Conservation (phyloP, 2,329 filamentous ascomycete genomes). For the Talaromyces marneffei region DNA sequence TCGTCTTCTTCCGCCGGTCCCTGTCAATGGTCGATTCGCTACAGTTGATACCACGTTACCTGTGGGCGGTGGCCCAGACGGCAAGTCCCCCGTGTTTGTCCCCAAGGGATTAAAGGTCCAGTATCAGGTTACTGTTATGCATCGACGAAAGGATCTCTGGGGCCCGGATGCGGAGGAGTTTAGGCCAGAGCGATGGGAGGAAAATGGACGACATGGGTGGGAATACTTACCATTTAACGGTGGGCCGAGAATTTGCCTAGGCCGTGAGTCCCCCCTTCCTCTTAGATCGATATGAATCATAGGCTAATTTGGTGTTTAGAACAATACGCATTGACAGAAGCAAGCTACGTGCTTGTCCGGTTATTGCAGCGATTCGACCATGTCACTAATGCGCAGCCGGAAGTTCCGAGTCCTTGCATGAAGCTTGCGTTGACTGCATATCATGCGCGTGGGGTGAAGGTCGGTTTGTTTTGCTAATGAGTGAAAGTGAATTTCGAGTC, state of each 20-base stretch:
- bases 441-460: slow-evolving; percentile 2
- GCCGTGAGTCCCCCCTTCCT: slow-evolving; percentile 12
- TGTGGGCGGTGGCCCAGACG: slow-evolving; percentile 17
- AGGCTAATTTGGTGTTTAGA: slow-evolving; percentile 1
- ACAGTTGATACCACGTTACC: slow-evolving; percentile 18
- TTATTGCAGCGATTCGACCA: slow-evolving; percentile 2
- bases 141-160: slow-evolving; percentile 55
- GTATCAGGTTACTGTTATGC: slow-evolving; percentile 67
- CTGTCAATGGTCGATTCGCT: slow-evolving; percentile 44
- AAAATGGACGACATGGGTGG: slow-evolving; percentile 44
- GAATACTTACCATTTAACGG: slow-evolving; percentile 30
- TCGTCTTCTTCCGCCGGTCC: slow-evolving; percentile 50
- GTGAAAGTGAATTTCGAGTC: not conserved
- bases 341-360: slow-evolving; percentile 6
- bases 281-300: not conserved
- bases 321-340: slow-evolving; percentile 10
- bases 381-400: slow-evolving; percentile 9
- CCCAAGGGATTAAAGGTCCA: slow-evolving; percentile 60
- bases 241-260: slow-evolving; percentile 24
- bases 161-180: slow-evolving; percentile 43
- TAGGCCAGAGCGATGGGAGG: slow-evolving; percentile 45
- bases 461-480: not conserved
- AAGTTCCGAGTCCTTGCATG: not conserved
- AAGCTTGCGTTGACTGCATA: slow-evolving; percentile 9
- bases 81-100: slow-evolving; percentile 55